Conservation (phyloP, 1,284 basidiomycete genomes). For the Fistulinella cinereoalba region DNA sequence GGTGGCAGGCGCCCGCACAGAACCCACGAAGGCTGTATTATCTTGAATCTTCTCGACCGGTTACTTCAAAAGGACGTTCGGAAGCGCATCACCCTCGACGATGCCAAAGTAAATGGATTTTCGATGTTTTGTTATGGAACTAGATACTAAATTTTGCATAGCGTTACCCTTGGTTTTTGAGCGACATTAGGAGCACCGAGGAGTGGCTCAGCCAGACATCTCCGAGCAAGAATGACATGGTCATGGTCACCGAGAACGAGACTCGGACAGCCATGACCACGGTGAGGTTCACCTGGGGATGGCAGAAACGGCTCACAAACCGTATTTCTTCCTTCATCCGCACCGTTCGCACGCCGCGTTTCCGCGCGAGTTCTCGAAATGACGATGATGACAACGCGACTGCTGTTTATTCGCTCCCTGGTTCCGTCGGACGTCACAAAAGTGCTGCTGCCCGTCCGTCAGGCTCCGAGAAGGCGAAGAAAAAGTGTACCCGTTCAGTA, state of each 20-base stretch:
- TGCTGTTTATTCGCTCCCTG: constrained; percentile 34
- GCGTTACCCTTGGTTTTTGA: constrained; percentile 75
- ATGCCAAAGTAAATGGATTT: constrained; percentile 72
- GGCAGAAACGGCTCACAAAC: constrained; percentile 43
- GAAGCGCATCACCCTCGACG: constrained; percentile 77
- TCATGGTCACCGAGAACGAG: constrained; percentile 78
- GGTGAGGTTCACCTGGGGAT: constrained; percentile 54
- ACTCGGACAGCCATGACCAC: constrained; percentile 73
- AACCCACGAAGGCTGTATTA: constrained; percentile 53
- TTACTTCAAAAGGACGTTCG: constrained; percentile 83
- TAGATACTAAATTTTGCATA: constrained; percentile 26
- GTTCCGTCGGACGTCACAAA: constrained; percentile 22
- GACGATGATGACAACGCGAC: constrained; percentile 28
- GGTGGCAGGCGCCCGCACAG: constrained; percentile 52
- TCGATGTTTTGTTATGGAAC: constrained; percentile 5
- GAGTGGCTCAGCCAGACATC: constrained; percentile 82
- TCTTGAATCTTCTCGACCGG: constrained; percentile 70
- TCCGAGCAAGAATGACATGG: constrained; percentile 53
- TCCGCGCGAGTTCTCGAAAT: constrained; percentile 28
- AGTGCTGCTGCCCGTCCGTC: constrained; percentile 9
- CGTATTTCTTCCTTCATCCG: constrained; percentile 50
- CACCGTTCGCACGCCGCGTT: constrained; percentile 38
- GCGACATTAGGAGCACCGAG: constrained; percentile 66
- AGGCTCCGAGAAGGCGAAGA: constrained; percentile 20
- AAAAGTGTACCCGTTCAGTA: constrained; percentile 17